Percentiles rank a stretch among this genome's conserved stretches.
phyloP scores from a whole-genome alignment of 2,329 filamentous ascomycete species.

The Xylaria arbuscula region DNA sequence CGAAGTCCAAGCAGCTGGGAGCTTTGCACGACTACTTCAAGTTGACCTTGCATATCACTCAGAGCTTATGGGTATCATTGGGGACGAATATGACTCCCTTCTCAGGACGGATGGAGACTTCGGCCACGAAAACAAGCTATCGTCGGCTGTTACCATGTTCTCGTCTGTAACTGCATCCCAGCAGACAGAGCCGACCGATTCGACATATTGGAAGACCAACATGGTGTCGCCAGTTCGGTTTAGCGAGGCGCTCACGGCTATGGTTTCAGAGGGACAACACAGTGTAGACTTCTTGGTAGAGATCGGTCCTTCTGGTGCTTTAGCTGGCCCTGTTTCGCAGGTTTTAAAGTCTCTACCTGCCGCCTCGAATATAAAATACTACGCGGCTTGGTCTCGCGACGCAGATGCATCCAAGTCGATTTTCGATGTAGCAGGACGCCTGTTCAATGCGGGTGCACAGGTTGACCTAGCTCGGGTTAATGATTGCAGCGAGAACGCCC shows the following conservation, averaged over 20 bases:
- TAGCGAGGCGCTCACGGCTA: constrained; percentile 20
- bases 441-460: constrained; percentile 34
- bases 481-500: constrained; percentile 16
- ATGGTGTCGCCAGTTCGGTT: constrained; percentile 48
- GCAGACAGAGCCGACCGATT: constrained; percentile 1
- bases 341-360: constrained; percentile 32
- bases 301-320: constrained; percentile 40
- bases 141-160: constrained; percentile 29
- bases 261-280: background rate
- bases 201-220: constrained; percentile 47
- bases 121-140: accelerated
- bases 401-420: constrained; percentile 26
- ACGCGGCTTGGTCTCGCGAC: constrained; percentile 37
- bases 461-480: constrained; percentile 42
- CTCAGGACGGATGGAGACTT: constrained; percentile 8
- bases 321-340: constrained; percentile 44
- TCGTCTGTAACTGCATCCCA: constrained; percentile 24
- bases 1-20: background rate
- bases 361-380: background rate
- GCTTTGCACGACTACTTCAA: constrained; percentile 42
- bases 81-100: constrained; percentile 29
- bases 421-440: constrained; percentile 41
- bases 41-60: constrained; percentile 45
- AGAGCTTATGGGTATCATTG: constrained; percentile 28
- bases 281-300: constrained; percentile 44